A percentile compares a stretch with the other conserved stretches of the same genome.
phyloP scores from a whole-genome alignment of 2,329 filamentous ascomycete genomes.

The Beauveria asiatica region DNA sequence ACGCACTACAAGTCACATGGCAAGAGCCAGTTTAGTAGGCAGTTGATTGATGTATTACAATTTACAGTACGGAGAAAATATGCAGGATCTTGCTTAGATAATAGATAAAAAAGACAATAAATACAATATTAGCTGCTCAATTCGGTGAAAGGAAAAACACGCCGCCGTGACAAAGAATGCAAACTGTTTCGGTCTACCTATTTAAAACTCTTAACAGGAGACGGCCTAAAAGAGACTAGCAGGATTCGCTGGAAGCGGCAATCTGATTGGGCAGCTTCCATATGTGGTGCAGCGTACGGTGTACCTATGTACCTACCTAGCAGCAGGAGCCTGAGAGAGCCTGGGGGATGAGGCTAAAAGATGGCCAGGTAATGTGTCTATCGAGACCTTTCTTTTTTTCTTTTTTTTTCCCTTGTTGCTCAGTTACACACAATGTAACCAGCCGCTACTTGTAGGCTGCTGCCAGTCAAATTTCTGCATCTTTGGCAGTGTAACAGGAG shows the following conservation, averaged over 20 bases:
- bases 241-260: conserved; percentile 1
- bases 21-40: neutral
- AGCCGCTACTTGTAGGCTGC: neutral
- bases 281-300: neutral
- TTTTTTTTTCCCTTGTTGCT: neutral
- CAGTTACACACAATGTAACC: neutral
- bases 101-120: neutral
- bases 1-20: neutral
- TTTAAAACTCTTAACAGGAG: conserved; percentile 3
- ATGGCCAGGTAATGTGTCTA: neutral
- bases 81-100: too few relatives aligned
- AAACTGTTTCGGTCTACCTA: neutral
- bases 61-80: neutral
- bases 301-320: neutral
- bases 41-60: too few relatives aligned
- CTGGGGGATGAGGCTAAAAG: neutral
- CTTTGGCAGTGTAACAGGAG: neutral
- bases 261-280: neutral
- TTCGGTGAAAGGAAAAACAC: neutral
- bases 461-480: neutral
- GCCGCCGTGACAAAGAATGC: neutral
- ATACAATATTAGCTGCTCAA: too few relatives aligned
- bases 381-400: neutral
- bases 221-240: neutral
- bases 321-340: neutral